phyloP scores from a whole-genome alignment of 1,284 basidiomycete genomes.

The Sutorius eximius region DNA sequence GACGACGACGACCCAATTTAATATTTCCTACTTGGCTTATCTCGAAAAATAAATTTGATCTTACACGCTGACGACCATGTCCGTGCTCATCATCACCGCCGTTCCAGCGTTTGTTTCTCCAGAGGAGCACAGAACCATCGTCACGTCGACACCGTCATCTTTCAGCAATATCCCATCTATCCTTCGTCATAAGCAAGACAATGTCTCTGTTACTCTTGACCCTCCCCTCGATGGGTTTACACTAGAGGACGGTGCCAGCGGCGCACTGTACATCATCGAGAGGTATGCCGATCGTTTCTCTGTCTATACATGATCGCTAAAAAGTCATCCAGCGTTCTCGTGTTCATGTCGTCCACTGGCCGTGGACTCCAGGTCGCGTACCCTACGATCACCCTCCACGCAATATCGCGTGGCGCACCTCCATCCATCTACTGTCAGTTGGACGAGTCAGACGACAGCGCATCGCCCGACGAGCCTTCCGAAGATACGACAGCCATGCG shows the following conservation, averaged over 20 bases:
- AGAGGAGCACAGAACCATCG: slow-evolving; percentile 66
- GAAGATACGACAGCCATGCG: slow-evolving; percentile 56
- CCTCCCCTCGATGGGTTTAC: slow-evolving; percentile 62
- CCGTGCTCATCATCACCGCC: slow-evolving; percentile 37
- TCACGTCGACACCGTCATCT: slow-evolving; percentile 75
- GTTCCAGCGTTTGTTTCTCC: slow-evolving; percentile 62
- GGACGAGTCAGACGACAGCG: slow-evolving; percentile 53
- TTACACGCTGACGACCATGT: neutral
- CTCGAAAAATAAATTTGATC: neutral
- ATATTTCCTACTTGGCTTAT: neutral
- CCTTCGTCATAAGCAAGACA: slow-evolving; percentile 68
- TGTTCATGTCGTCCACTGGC: slow-evolving; percentile 69
- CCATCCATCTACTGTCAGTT: slow-evolving; percentile 90
- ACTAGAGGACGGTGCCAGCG: slow-evolving; percentile 49
- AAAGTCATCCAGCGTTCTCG: slow-evolving; percentile 57
- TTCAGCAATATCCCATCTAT: slow-evolving; percentile 83
- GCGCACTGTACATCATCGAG: slow-evolving; percentile 79
- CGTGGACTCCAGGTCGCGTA: slow-evolving; percentile 80
- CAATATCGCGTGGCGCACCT: slow-evolving; percentile 66
- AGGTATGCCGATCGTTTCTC: slow-evolving; percentile 48
- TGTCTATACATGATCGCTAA: slow-evolving; percentile 30
- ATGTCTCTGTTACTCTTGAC: slow-evolving; percentile 66
- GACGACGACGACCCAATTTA: neutral
- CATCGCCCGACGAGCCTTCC: slow-evolving; percentile 30
- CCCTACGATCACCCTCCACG: slow-evolving; percentile 85